Evolutionary conservation across 768 basidiomycete genomes (phyloP), one percentile per base, ranked within the genome.

Genomic region (Amanita phalloides): DNA sequence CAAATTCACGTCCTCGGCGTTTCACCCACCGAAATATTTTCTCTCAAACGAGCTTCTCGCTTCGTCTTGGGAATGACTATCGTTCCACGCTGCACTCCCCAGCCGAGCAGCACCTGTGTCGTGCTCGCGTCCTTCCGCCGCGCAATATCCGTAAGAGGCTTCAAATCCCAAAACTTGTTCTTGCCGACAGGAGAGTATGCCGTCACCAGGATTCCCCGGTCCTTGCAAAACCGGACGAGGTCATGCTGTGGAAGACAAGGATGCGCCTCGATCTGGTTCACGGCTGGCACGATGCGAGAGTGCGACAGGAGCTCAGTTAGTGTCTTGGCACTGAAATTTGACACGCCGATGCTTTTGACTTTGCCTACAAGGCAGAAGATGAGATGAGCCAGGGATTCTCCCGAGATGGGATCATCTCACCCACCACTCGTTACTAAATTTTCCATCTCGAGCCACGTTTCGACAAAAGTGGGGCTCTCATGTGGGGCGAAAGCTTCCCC

Each of bases 51-150:
- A n/a, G 60, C 62, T 25, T 59, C 57, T 52, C 75, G 57, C 62
- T 78, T 76, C 36, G 70, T 76, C 68, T 85, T 85, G 32, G 84
- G 84, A 57, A 85, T 72, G 49, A 82, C 74, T 20, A 75, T 70
- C 33, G 81, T 74, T 5, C 76, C 76, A 20, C 78, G 74, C 59
- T 82, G 79, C 13, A 77, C 77, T 5, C 75, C 78, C 84, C 84
- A 86, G 55, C 77, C 71, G 14, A 86, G 65, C 26, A 82, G 61
- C 17, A 84, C 72, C 60, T 82, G 79, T 3, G 80, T 77, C 1
- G 68, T 57, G 1, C 70, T 66, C 13, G 58, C 60, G 30, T 58
- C 54, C 45, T 68, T 56, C 47, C 68, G 68, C 17, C 63, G 55
- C 1, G 73, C 72, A 7, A 76, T 57, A 1, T 39, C 49, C 10